Evolutionary conservation across 2,329 filamentous ascomycete species (phyloP), one percentile per base, ranked within the genome.

Genomic region (Colletotrichum siamense): DNA sequence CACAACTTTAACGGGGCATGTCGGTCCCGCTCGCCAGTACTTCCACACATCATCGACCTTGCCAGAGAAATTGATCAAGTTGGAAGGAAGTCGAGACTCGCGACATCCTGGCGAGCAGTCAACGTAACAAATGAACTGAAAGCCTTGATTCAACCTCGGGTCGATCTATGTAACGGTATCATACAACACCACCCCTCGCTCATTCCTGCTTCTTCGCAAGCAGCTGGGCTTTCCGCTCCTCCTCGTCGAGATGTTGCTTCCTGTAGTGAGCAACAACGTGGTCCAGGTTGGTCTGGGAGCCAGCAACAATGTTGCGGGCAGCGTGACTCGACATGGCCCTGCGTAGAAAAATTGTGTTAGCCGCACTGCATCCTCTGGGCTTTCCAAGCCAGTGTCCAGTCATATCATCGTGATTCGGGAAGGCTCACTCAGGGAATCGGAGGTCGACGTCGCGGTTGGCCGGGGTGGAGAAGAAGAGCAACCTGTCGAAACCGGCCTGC

Each of bases 261-360:
- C 85, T 85, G 85, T 91, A 92, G 84, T 92, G 91, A 81, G 89
- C 90, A 18, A 91, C 87, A 32, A 92, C 86, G 79, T 90, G 85
- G 82, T 91, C 89, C 63, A 92, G 82, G 82, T 90, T 90, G 78
- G 86, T 82, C 77, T 87, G 84, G 79, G 90, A 88, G 55, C 91
- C 91, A 32, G 91, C 90, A 30, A 88, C 89, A 22, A 92, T 86
- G 82, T 90, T 91, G 81, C 86, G 86, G 24, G 86, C 85, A 24
- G 88, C 87, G 77, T 89, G 87, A n/a, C 86, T 85, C 79, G 88
- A 83, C 70, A 92, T 83, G 26, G 88, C 83, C 82, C 90, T 92
- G 74, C 8, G 15, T 12, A 24, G 34, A 18, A 34, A 15, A 57
- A 1, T n/a, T 72, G 78, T 18, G 79, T 79, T 68, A 76, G 61